Base-by-base conservation (phyloP, 2,329 filamentous ascomycete genomes). In the Dactylonectria macrodidyma region DNA sequence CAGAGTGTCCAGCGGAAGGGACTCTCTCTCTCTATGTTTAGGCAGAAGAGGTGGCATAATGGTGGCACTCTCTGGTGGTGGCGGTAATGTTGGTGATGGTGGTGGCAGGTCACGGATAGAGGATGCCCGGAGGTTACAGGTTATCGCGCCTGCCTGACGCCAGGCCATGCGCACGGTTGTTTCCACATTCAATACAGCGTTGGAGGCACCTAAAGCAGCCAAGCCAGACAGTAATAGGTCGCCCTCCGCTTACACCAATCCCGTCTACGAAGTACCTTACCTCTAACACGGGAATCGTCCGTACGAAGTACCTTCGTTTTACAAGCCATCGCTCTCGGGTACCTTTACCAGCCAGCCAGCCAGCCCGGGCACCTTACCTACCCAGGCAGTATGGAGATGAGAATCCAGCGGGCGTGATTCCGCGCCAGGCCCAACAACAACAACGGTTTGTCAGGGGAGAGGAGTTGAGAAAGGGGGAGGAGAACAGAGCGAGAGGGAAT, bases 351-450 rank as follows among this genome's bases (percentile, higher is more conserved):
- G 48, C 6, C 48, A 51, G 48, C 48, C 48, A 19, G 48, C 26
- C 48, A 44, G 41, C 34, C 30, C 59, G 38, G 44, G 24, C 50
- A 22, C 26, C 50, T 52, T 34, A 30, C 38, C 48, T 52, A 47
- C 41, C 59, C 59, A 48, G 59, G 59, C 60, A 38, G 51, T 30
- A 54, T 55, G 62, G 62, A 62, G 58, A 58, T 66, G 57, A 52
- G 38, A 47, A 51, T 65, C 57, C 57, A 50, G 59, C 57, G 73
- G 67, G 64, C 54, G 58, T 68, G 69, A 62, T 68, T 68, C 70
- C 65, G 72, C 59, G 56, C 63, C 63, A 51, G 59, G 52, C 59
- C 51, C 30, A 63, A 24, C 59, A 34, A 30, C 36, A 44, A 30
- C 36, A 44, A 62, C 47, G 50, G 34, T 47, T 55, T 48, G 12